These are phyloP conservation scores for Rhexocercosporidium sp. DNA, from an alignment of 2,329 filamentous ascomycete genomes.

Conservation along the genomic window DNA sequence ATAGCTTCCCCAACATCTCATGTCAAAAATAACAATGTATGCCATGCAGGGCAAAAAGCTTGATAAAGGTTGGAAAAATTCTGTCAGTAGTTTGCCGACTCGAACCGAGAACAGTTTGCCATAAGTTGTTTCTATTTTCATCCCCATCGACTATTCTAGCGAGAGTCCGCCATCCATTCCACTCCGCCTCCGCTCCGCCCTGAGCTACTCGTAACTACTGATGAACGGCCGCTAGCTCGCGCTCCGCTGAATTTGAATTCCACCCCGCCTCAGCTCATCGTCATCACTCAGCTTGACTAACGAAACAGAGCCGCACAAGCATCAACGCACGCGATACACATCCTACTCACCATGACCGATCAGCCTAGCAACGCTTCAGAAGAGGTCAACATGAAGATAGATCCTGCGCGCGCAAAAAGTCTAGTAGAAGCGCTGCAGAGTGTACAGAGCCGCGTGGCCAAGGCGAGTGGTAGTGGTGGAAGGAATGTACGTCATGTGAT, in stretches of 20 bases:
- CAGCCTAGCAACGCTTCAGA: not conserved
- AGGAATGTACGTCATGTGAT: slow-evolving; percentile 54
- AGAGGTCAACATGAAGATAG: slow-evolving; percentile 59
- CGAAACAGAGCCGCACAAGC: not conserved
- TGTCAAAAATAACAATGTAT: not conserved
- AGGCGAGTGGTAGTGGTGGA: slow-evolving; percentile 57
- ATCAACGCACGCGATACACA: slow-evolving; percentile 6
- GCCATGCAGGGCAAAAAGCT: slow-evolving; percentile 5
- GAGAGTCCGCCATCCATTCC: not conserved
- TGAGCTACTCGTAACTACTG: no score
- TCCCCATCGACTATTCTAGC: not conserved
- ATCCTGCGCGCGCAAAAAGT: slow-evolving; percentile 63
- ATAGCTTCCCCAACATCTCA: not conserved
- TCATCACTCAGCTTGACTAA: not conserved
- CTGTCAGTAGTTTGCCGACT: not conserved
- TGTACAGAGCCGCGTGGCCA: slow-evolving; percentile 62
- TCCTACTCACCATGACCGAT: not conserved
- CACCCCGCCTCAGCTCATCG: not conserved
- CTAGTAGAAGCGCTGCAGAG: slow-evolving; percentile 66
- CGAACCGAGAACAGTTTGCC: not conserved
- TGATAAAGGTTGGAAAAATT: not conserved
- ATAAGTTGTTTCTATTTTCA: not conserved
- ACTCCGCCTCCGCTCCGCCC: not conserved
- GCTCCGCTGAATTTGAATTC: not conserved
- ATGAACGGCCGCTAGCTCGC: not conserved